phyloP scores from a whole-genome alignment of 176 grass and related monocot genomes.

The Canna indica region DNA sequence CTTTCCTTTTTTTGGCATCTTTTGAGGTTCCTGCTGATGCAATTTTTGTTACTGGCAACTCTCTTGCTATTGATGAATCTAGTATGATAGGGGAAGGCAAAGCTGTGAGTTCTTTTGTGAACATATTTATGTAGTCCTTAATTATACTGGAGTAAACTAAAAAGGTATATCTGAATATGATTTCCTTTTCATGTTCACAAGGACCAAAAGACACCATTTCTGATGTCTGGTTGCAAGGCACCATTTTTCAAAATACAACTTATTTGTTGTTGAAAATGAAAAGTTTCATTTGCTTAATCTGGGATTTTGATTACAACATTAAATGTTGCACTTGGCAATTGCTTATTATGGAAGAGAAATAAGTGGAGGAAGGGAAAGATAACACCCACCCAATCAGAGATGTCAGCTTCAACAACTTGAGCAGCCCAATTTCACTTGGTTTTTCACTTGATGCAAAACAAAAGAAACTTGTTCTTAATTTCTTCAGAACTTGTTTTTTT shows the following conservation, averaged over 20 bases:
- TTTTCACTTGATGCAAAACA: too few relatives aligned
- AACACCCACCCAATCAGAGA: too few relatives aligned
- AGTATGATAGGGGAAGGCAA: constrained; percentile 92
- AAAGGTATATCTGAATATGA: not conserved
- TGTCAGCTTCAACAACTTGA: too few relatives aligned
- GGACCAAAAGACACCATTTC: constrained; percentile 76
- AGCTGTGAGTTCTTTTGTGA: constrained; percentile 40
- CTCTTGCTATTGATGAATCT: constrained; percentile 97
- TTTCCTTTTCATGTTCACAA: constrained; percentile 45
- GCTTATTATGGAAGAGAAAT: not conserved
- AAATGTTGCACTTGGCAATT: not conserved
- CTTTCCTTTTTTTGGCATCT: too few relatives aligned
- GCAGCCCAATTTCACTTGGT: too few relatives aligned
- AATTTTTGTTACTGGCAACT: constrained; percentile 79
- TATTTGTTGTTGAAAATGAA: not conserved
- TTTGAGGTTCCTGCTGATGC: constrained; percentile 88
- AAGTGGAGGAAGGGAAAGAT: too few relatives aligned
- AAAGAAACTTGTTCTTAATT: too few relatives aligned
- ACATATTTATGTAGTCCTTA: not conserved
- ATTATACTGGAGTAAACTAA: not conserved
- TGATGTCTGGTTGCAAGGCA: constrained; percentile 91
- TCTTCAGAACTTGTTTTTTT: too few relatives aligned
- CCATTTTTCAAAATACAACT: constrained; percentile 12
- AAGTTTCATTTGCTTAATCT: not conserved
- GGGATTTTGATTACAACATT: not conserved